Conservation (phyloP, 108 stramenopile genomes). For the Fistulifera solaris region DNA sequence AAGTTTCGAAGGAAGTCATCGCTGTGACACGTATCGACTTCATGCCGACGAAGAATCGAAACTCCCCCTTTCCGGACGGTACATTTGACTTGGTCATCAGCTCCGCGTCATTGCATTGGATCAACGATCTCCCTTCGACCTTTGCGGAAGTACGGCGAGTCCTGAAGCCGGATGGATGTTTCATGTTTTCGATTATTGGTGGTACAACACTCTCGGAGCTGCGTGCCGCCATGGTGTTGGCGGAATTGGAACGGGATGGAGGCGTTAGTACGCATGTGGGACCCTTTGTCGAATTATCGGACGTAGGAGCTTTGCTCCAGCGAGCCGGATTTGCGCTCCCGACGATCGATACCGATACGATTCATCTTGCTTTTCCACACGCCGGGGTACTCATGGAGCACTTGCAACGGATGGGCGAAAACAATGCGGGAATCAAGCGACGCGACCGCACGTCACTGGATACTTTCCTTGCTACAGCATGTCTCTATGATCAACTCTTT, state of each 20-base stretch:
- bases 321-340: slow-evolving; percentile 87
- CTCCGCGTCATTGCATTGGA: slow-evolving; percentile 87
- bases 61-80: slow-evolving; percentile 74
- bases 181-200: slow-evolving; percentile 92
- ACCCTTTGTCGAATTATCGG: slow-evolving; percentile 87
- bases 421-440: slow-evolving; percentile 64
- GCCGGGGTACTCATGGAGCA: slow-evolving; percentile 90
- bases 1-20: slow-evolving; percentile 13
- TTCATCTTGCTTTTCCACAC: slow-evolving; percentile 78
- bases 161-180: slow-evolving; percentile 94
- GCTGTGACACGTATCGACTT: slow-evolving; percentile 60
- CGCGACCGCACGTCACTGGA: slow-evolving; percentile 50
- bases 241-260: slow-evolving; percentile 87
- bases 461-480: slow-evolving; percentile 84
- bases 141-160: slow-evolving; percentile 60
- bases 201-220: slow-evolving; percentile 91
- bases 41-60: slow-evolving; percentile 55
- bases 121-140: slow-evolving; percentile 84
- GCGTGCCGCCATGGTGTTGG: slow-evolving; percentile 68
- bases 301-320: slow-evolving; percentile 81
- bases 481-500: slow-evolving; percentile 86
- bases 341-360: slow-evolving; percentile 94
- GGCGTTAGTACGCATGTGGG: slow-evolving; percentile 89
- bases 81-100: slow-evolving; percentile 93
- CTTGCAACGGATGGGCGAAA: slow-evolving; percentile 94